Evolutionary conservation across 331 rosid species (phyloP), one percentile per base, ranked within the genome.

Genomic region (Cucumis variabilis): DNA sequence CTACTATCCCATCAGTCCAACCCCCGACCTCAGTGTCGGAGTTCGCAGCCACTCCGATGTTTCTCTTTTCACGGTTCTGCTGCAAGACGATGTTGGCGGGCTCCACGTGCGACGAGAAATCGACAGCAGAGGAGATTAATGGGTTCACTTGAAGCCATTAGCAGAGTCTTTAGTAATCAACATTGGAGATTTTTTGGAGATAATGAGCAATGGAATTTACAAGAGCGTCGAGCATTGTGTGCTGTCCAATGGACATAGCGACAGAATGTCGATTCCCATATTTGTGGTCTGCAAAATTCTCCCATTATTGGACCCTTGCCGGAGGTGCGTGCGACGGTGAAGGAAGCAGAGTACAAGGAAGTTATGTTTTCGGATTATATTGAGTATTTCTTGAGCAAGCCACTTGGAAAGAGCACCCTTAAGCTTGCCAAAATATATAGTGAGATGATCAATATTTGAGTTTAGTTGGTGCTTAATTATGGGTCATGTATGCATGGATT

Each of bases 41-140:
- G 87, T 94, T 13, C 94, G 97, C 17, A 91, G 91, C 14, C 95
- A 94, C 85, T 94, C 93, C 0, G 94, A 92, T 46, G 91, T 93
- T 46, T 93, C 95, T 21, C 91, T 94, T 20, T 69, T 93, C n/a
- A 91, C 95, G 0, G 11, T 94, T 55, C 95, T 94, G 80, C 91
- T 94, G 17, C 95, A 93, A 23, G 97, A 94, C n/a, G 86, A 93
- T 13, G 89, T 87, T 0, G 93, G 93, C 0, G 95, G 94, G 21
- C 95, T 94, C 23, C 91, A 87, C 1, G 92, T 91, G 1, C 11
- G 50, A 67, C 2, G 46, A 44, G 0, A 5, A 16, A 0, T 9
- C 30, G 28, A 68, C 37, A 11, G 12, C 13, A 7, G 9, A 17
- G 65, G 65, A 58, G 65, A 16, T 1, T 23, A 58, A 19, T 94